Percentiles rank a stretch among this genome's conserved stretches.
These are phyloP conservation scores for Linum tenue DNA, from an alignment of 345 rosid genomes.

Conservation along the genomic window DNA sequence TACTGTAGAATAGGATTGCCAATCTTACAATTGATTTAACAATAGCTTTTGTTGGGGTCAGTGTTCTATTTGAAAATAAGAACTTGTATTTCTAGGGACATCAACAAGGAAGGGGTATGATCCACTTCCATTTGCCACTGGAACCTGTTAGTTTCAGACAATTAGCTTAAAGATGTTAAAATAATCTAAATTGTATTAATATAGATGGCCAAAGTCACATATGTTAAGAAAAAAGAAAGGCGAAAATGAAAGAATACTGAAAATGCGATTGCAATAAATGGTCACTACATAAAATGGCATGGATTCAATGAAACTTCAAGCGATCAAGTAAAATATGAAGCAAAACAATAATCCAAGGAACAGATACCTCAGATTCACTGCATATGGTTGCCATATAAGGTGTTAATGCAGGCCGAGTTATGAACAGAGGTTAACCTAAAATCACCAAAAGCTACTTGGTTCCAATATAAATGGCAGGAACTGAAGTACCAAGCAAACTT, in stretches of 20 bases:
- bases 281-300: not conserved
- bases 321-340: not conserved
- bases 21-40: slow-evolving; percentile 80
- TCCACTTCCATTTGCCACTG: slow-evolving; percentile 95
- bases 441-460: not conserved
- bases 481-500: slow-evolving; percentile 22
- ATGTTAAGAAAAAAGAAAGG: not conserved
- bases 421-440: not conserved
- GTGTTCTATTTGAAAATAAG: slow-evolving; percentile 73
- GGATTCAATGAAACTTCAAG: not conserved
- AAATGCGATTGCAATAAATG: not conserved
- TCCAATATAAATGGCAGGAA: not conserved
- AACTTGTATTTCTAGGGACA: slow-evolving; percentile 92
- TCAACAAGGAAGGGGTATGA: slow-evolving; percentile 88
- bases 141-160: slow-evolving; percentile 49
- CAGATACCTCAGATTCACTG: not conserved
- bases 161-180: slow-evolving; percentile 6
- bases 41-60: slow-evolving; percentile 77
- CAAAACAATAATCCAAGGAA: not conserved
- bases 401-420: not conserved
- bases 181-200: not conserved
- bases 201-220: not conserved
- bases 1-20: slow-evolving; percentile 4
- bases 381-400: not conserved
- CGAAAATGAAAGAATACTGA: not conserved